These are phyloP conservation scores for Penicillium fimorum DNA, from an alignment of 495 filamentous ascomycete species.

Conservation along the genomic window DNA sequence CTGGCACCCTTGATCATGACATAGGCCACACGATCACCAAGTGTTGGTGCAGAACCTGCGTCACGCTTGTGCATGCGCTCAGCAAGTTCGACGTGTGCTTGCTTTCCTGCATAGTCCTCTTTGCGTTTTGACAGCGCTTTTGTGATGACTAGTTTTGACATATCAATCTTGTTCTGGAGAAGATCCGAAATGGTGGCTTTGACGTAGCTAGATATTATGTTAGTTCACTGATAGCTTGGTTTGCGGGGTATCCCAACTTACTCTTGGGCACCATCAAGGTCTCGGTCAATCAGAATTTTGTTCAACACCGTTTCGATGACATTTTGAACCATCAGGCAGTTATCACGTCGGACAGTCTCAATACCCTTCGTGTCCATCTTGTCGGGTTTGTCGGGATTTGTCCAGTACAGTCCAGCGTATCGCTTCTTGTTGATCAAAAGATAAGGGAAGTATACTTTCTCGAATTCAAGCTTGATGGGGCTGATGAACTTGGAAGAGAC, in stretches of 20 bases:
- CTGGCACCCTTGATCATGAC: slow-evolving; percentile 93
- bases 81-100: slow-evolving; percentile 93
- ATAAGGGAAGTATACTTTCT: slow-evolving; percentile 99
- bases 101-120: slow-evolving; percentile 75
- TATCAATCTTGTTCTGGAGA: slow-evolving; percentile 95
- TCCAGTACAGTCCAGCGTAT: slow-evolving; percentile 97
- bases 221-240: not conserved
- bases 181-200: slow-evolving; percentile 95
- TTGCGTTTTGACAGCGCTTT: slow-evolving; percentile 80
- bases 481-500: slow-evolving; percentile 91
- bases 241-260: slow-evolving; percentile 46
- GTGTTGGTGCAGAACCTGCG: slow-evolving; percentile 85
- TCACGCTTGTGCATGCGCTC: slow-evolving; percentile 96
- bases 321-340: slow-evolving; percentile 90
- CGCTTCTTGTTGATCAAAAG: slow-evolving; percentile 99
- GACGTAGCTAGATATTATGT: slow-evolving; percentile 68
- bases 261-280: slow-evolving; percentile 88
- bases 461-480: slow-evolving; percentile 98
- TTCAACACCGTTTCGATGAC: slow-evolving; percentile 96
- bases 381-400: slow-evolving; percentile 88
- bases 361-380: slow-evolving; percentile 99
- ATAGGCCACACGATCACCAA: slow-evolving; percentile 96
- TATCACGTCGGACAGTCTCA: slow-evolving; percentile 95
- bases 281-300: slow-evolving; percentile 92
- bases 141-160: slow-evolving; percentile 98